These are phyloP conservation scores for Paxillus involutus DNA, from an alignment of 768 basidiomycete genomes.

Conservation along the genomic window DNA sequence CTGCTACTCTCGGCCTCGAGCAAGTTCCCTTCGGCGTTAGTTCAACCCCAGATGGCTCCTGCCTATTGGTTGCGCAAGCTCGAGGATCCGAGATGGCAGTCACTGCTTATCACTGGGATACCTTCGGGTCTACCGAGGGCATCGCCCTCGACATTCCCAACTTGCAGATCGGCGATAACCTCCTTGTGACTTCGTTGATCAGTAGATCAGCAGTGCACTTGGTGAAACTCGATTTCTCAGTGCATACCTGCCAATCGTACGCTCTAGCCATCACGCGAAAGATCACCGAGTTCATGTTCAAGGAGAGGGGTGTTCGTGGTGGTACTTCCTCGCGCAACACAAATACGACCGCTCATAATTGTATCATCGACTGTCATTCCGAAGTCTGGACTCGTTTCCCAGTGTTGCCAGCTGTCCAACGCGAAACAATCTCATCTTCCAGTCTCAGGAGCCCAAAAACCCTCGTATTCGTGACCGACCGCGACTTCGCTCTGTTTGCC, in stretches of 20 bases:
- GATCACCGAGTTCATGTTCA: constrained; percentile 53
- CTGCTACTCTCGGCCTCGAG: constrained; percentile 39
- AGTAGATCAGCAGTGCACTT: constrained; percentile 41
- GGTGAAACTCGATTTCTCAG: constrained; percentile 34
- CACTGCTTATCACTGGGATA: constrained; percentile 49
- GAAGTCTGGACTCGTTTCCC: constrained; percentile 65
- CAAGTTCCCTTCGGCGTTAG: constrained; percentile 30
- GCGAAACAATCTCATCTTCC: constrained; percentile 40
- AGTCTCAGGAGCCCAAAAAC: constrained; percentile 31
- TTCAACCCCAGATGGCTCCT: constrained; percentile 51
- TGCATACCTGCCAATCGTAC: constrained; percentile 36
- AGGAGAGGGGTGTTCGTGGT: constrained; percentile 34
- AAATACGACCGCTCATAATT: constrained; percentile 42
- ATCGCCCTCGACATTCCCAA: constrained; percentile 32
- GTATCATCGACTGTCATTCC: constrained; percentile 51
- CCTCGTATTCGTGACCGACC: constrained; percentile 46
- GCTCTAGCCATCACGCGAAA: constrained; percentile 51
- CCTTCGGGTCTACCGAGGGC: constrained; percentile 49
- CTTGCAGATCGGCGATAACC: constrained; percentile 15
- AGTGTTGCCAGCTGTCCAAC: constrained; percentile 50
- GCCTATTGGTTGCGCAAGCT: constrained; percentile 35
- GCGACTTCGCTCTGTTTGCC: constrained; percentile 33
- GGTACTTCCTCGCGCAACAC: constrained; percentile 10
- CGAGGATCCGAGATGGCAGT: constrained; percentile 17
- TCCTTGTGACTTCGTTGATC: constrained; percentile 43